These are phyloP conservation scores for Mycena sp. DNA, from an alignment of 1,284 basidiomycete genomes.

Conservation along the genomic window DNA sequence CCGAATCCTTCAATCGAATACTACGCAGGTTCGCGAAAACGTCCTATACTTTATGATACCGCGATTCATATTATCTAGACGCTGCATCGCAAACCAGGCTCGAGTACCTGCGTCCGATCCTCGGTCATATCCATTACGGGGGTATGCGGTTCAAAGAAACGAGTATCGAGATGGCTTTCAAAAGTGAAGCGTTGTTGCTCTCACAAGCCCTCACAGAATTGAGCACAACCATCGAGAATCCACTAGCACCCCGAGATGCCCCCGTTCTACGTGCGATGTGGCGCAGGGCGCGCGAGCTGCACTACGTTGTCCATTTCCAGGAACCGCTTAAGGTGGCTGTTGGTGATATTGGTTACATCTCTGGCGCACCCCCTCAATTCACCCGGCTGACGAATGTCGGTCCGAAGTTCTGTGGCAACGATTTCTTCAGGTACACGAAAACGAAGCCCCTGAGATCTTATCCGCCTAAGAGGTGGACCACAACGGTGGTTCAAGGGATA, in stretches of 20 bases:
- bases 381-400: slow-evolving; percentile 2
- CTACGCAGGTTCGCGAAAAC: neutral
- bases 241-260: neutral
- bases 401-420: neutral
- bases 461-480: neutral
- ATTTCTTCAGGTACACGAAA: neutral
- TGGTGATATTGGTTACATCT: slow-evolving; percentile 17
- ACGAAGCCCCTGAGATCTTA: neutral
- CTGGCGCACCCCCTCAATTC: slow-evolving; percentile 4
- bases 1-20: slow-evolving; percentile 19
- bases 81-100: neutral
- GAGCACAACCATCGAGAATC: neutral
- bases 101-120: slow-evolving; percentile 16
- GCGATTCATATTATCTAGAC: slow-evolving; percentile 1
- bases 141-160: slow-evolving; percentile 14
- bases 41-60: neutral
- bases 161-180: slow-evolving; percentile 19
- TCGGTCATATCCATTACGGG: slow-evolving; percentile 19
- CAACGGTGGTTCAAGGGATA: neutral
- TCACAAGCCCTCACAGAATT: neutral
- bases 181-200: slow-evolving; percentile 1
- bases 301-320: slow-evolving; percentile 18
- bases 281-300: slow-evolving; percentile 6
- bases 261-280: slow-evolving; percentile 14
- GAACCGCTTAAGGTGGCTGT: slow-evolving; percentile 13